Evolutionary conservation across 768 basidiomycete genomes (phyloP).

Genomic region (Termitomyces titanicus): DNA sequence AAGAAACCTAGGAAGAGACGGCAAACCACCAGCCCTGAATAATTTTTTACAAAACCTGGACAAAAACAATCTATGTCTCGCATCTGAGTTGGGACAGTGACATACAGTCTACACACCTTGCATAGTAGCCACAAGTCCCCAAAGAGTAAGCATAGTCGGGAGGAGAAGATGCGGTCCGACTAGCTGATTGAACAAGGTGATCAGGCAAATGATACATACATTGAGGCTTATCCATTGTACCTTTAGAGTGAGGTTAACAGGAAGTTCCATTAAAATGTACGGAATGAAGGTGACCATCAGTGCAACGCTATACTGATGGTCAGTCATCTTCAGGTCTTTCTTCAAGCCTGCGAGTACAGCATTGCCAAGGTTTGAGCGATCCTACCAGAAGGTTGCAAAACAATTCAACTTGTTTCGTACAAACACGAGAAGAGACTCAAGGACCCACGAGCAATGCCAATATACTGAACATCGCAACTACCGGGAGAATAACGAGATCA

Average conservation of each 20-base stretch:
- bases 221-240: not conserved
- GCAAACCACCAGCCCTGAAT: constrained; percentile 39
- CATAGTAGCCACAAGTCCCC: not conserved
- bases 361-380: not conserved
- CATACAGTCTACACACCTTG: not conserved
- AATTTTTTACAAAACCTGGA: constrained; percentile 42
- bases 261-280: not conserved
- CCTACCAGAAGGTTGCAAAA: not conserved
- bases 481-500: not conserved
- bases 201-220: too few relatives aligned
- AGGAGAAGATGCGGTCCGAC: not conserved
- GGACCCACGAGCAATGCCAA: not conserved
- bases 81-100: too few relatives aligned
- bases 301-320: not conserved
- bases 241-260: not conserved
- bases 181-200: not conserved
- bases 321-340: not conserved
- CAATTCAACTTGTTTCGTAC: too few relatives aligned
- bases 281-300: not conserved
- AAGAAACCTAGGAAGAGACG: constrained; percentile 51
- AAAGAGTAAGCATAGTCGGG: not conserved
- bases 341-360: not conserved
- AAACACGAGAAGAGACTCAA: too few relatives aligned
- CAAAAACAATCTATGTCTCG: too few relatives aligned
- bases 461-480: not conserved